Conservation (phyloP, 805 yeast genomes). For the Saccharomycopsis olivae region DNA sequence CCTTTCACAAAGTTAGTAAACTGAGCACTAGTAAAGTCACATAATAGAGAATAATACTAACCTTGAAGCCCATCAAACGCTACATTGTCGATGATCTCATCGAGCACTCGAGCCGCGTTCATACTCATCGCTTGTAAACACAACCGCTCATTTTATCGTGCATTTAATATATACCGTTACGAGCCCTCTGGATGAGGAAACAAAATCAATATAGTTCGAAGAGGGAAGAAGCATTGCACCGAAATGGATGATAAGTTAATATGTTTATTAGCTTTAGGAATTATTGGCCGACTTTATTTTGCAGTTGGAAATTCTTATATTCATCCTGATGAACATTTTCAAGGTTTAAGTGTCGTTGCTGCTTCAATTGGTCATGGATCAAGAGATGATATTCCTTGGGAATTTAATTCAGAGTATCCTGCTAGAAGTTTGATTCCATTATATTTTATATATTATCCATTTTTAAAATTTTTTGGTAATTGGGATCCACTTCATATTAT, state of each 20-base stretch:
- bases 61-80: not conserved
- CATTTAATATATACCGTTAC: no score
- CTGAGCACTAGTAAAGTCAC: not conserved
- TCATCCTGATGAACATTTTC: conserved; percentile 98
- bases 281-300: conserved; percentile 1
- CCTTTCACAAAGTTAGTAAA: not conserved
- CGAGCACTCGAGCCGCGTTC: no score
- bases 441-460: conserved; percentile 59
- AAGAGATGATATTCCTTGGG: conserved; percentile 70
- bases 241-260: not conserved
- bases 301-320: conserved; percentile 64
- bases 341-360: conserved; percentile 68
- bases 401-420: conserved; percentile 45
- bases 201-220: no score
- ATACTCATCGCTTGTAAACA: no score
- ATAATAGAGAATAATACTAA: not conserved
- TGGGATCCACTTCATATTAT: conserved; percentile 9
- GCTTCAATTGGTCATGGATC: conserved; percentile 19
- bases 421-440: conserved; percentile 67
- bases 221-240: no score
- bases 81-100: not conserved
- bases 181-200: no score
- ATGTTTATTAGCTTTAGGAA: not conserved
- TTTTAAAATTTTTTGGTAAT: conserved; percentile 29
- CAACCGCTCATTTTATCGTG: no score